Evolutionary conservation across 768 basidiomycete genomes (phyloP), one percentile per base, ranked within the genome.

Genomic region (Leucocoprinus leucothites): DNA sequence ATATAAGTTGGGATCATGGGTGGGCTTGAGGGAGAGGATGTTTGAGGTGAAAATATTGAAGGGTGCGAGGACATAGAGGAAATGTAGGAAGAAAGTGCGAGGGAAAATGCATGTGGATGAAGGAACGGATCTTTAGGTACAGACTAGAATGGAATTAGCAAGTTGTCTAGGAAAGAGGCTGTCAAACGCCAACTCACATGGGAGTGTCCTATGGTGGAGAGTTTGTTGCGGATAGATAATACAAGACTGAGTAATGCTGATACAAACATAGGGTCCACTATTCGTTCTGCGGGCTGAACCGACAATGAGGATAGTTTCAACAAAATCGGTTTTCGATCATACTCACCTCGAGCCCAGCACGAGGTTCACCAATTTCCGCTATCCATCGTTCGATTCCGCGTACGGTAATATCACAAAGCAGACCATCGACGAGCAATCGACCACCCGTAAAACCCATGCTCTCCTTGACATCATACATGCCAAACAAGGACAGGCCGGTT

Each of bases 111-210:
- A 38, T 79, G 65, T 0, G 89, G 87, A 54, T 89, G 80, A 43
- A 89, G 71, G 63, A 94, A 91, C 1, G 91, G 91, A 66, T 93
- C 91, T 65, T 85, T 86, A 1, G 90, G 86, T 13, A 35, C 85
- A 71, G 44, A 67, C 56, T 64, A 70, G 51, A 35, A 48, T 21
- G 42, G 38, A 47, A 34, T 53, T 40, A 51, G 56, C 49, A 31
- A 51, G 31, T 6, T 3, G 11, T 5, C 9, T 13, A 3, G 13
- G 13, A 14, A 4, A 4, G 9, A 35, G 9, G 16, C 31, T 46
- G 38, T 51, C 22, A n/a, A n/a, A n/a, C n/a, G n/a, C n/a, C n/a
- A 49, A 45, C 42, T 41, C 47, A 75, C 76, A 50, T 75, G 70
- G 6, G 65, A 64, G 63, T 74, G 73, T 13, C 81, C 81, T 21